Evolutionary conservation across 768 basidiomycete species (phyloP).

Genomic region (Hypsizygus marmoreus): DNA sequence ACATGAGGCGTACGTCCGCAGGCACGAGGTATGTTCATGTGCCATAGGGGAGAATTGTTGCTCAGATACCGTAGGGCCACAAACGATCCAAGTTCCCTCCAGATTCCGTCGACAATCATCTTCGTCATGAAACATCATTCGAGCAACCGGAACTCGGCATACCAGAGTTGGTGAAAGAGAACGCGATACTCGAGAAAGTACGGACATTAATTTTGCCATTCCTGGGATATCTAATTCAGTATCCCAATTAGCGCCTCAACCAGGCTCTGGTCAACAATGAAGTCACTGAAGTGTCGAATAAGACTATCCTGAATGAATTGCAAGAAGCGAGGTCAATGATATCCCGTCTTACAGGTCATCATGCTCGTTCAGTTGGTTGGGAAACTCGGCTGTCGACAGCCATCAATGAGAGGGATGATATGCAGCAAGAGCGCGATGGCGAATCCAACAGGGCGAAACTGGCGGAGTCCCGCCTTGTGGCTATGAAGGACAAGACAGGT

Average conservation of each 20-base stretch:
- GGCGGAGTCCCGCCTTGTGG: conserved; percentile 66
- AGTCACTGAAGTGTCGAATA: conserved; percentile 77
- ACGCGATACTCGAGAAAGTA: conserved; percentile 63
- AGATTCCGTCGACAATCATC: conserved; percentile 10
- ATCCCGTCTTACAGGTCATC: conserved; percentile 65
- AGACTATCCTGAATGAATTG: conserved; percentile 70
- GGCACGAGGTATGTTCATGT: conserved; percentile 55
- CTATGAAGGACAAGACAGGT: conserved; percentile 72
- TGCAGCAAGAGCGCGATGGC: conserved; percentile 78
- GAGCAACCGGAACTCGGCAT: conserved; percentile 33
- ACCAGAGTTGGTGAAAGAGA: conserved; percentile 52
- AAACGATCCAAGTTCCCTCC: conserved; percentile 1
- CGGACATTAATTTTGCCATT: neutral
- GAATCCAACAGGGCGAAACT: conserved; percentile 66
- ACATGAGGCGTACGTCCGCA: conserved; percentile 84
- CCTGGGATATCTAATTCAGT: conserved; percentile 2
- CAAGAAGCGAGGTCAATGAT: conserved; percentile 71
- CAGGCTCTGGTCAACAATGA: conserved; percentile 83
- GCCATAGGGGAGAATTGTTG: neutral
- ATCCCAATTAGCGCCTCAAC: conserved; percentile 58
- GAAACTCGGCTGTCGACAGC: conserved; percentile 64
- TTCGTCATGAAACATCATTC: conserved; percentile 25
- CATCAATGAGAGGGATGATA: conserved; percentile 80
- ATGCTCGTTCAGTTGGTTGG: conserved; percentile 71
- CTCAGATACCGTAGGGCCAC: conserved; percentile 10